Conservation (phyloP, 225 moss, liverwort and hornwort species). For the Pseudisothecium myosuroides region DNA sequence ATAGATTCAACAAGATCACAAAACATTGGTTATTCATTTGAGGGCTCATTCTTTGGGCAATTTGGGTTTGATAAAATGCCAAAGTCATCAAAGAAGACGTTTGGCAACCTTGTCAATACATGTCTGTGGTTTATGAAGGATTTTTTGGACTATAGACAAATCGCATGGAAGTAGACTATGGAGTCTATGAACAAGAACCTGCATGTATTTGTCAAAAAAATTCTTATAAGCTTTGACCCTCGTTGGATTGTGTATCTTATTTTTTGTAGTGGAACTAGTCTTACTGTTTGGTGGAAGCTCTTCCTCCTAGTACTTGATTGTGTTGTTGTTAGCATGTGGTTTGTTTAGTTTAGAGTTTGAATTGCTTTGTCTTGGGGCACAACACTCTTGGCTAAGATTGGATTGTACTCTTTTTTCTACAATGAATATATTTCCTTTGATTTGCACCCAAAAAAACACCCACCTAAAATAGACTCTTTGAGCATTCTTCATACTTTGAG, state of each 20-base stretch:
- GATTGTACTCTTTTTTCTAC: neutral
- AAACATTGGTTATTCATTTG: neutral
- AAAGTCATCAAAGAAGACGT: neutral
- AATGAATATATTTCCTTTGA: neutral
- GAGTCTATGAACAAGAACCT: neutral
- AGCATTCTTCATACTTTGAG: neutral
- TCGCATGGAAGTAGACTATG: accelerated
- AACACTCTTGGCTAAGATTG: too few relatives aligned
- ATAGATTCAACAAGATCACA: neutral
- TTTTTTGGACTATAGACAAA: too few relatives aligned
- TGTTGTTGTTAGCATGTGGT: accelerated
- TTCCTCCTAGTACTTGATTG: neutral
- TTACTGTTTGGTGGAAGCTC: neutral
- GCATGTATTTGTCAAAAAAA: neutral
- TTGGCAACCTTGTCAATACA: neutral
- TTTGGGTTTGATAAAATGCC: neutral
- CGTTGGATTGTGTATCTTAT: neutral
- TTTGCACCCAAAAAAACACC: neutral
- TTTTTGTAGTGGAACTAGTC: neutral
- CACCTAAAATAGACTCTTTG: neutral
- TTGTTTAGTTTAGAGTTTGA: accelerated
- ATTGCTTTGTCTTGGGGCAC: accelerated
- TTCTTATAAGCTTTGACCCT: neutral
- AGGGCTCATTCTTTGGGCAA: neutral
- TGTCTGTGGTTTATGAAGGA: neutral